Percentiles rank a stretch among this genome's conserved stretches.
Evolutionary conservation across 164 flowering plant genomes (phyloP).

Genomic region (Vitis rupestris): DNA sequence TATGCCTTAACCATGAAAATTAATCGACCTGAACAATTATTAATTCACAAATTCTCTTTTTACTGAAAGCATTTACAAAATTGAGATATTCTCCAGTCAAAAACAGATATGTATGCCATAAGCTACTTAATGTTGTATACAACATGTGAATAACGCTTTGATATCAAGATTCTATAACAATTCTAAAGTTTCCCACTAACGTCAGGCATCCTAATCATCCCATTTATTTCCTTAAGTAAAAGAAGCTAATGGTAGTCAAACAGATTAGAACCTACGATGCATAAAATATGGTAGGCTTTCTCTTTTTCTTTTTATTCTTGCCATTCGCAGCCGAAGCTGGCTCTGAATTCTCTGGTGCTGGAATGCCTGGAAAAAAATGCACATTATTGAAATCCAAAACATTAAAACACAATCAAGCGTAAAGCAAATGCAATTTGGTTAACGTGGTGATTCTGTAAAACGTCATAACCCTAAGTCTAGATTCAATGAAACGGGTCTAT

Average conservation of each 20-base stretch:
- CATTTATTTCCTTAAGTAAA: background rate
- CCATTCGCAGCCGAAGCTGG: conserved; percentile 27
- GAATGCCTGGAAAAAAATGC: conserved; percentile 26
- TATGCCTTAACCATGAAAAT: no score
- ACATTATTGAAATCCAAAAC: background rate
- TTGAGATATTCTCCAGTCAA: no score
- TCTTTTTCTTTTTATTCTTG: conserved; percentile 40
- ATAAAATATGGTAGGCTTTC: conserved; percentile 60
- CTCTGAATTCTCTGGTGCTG: conserved; percentile 20
- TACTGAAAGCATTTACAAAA: no score
- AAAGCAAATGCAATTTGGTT: no score
- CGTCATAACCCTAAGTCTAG: no score
- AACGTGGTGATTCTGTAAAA: no score
- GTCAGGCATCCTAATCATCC: background rate
- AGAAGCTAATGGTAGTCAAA: background rate
- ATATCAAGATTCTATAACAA: no score
- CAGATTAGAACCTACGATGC: conserved; percentile 63
- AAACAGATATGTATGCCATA: background rate
- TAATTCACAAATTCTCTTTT: no score
- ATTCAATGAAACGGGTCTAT: no score
- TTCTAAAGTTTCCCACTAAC: no score
- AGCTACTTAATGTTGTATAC: background rate
- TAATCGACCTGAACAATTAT: no score
- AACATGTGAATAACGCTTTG: no score
- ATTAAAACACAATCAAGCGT: background rate